These are phyloP conservation scores for Curvularia sp. DNA, from an alignment of 2,329 filamentous ascomycete genomes.

Conservation along the genomic window DNA sequence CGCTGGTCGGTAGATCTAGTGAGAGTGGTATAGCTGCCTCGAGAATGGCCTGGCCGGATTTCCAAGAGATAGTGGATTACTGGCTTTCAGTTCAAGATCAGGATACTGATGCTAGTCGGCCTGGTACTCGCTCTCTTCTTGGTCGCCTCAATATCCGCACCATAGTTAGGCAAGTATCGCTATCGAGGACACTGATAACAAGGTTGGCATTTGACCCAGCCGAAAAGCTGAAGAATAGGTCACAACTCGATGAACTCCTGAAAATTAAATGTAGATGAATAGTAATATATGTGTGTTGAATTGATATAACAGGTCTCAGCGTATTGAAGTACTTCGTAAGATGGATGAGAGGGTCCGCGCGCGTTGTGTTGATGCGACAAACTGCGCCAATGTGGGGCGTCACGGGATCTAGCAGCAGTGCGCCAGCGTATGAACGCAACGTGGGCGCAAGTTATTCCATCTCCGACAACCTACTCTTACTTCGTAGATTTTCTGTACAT, in stretches of 20 bases:
- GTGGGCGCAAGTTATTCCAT: neutral
- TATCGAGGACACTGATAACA: neutral
- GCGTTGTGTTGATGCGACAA: conserved; percentile 13
- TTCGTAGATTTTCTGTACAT: neutral
- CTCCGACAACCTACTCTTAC: neutral
- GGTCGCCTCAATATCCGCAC: conserved; percentile 8
- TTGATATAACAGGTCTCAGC: neutral
- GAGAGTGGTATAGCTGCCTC: conserved; percentile 4
- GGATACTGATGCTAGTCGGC: neutral
- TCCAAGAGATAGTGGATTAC: neutral
- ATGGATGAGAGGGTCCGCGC: conserved; percentile 11
- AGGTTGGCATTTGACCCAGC: neutral
- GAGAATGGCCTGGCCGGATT: neutral
- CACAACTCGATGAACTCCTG: neutral
- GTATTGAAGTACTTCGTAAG: neutral
- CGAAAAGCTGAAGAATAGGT: too few relatives aligned
- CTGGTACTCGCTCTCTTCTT: neutral
- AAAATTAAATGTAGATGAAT: neutral
- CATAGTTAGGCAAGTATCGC: conserved; percentile 10
- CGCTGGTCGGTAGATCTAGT: neutral
- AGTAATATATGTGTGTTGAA: neutral
- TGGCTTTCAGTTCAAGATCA: neutral
- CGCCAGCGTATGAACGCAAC: neutral
- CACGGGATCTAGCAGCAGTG: conserved; percentile 27
- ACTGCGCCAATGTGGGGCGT: conserved; percentile 38